A percentile compares a stretch with the other conserved stretches of the same genome.
These are phyloP conservation scores for Beauveria bassiana DNA, from an alignment of 2,329 filamentous ascomycete species.

Conservation along the genomic window DNA sequence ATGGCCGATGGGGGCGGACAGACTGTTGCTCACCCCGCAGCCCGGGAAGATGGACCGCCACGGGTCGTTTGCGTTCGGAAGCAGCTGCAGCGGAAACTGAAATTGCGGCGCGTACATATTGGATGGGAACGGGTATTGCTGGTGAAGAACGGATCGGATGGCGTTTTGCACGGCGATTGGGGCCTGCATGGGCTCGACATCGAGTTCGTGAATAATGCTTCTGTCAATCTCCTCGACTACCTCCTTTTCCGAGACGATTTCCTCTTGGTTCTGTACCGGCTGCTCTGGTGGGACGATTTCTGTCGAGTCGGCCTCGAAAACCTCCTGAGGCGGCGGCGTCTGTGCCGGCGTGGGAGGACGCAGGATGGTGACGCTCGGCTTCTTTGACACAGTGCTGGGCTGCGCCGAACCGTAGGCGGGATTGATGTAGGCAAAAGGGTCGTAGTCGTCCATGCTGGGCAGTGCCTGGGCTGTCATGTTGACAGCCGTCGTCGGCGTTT, in stretches of 20 bases:
- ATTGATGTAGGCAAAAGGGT: constrained; percentile 35
- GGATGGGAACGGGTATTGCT: constrained; percentile 39
- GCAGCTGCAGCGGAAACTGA: constrained; percentile 37
- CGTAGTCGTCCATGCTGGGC: constrained; percentile 33
- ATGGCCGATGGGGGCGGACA: constrained; percentile 23
- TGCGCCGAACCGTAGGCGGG: constrained; percentile 15
- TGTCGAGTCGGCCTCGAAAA: constrained; percentile 6
- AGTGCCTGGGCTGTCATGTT: background rate
- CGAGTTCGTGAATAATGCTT: constrained; percentile 42
- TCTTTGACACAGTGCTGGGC: constrained; percentile 16
- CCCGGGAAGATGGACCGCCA: constrained; percentile 45
- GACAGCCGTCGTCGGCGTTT: constrained; percentile 1
- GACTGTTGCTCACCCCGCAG: constrained; percentile 24
- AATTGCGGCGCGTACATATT: constrained; percentile 41
- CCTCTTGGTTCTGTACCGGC: background rate
- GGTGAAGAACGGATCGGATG: constrained; percentile 43
- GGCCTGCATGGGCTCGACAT: constrained; percentile 32
- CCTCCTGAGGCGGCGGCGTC: constrained; percentile 30
- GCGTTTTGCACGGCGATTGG: constrained; percentile 50
- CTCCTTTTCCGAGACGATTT: background rate
- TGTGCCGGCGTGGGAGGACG: constrained; percentile 35
- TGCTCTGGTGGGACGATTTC: background rate
- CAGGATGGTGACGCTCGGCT: constrained; percentile 21
- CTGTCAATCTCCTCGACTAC: constrained; percentile 21
- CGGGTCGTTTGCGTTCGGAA: constrained; percentile 32